Evolutionary conservation across 345 rosid genomes (phyloP).

Genomic region (Hirschfeldia incana): DNA sequence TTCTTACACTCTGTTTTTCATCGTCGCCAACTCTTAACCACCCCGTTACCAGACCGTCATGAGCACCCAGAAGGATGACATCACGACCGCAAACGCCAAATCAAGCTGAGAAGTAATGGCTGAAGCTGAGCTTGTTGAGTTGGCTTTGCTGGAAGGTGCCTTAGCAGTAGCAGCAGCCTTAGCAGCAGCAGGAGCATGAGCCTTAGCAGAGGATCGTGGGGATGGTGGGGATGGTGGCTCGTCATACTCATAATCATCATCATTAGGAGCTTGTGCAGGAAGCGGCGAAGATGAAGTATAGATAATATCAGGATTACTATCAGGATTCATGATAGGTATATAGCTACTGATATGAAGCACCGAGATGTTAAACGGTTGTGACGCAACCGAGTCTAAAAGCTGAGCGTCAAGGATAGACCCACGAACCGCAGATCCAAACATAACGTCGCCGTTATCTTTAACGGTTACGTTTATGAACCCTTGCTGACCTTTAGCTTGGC

Average conservation of each 20-base stretch:
- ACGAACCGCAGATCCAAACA: conserved; percentile 63
- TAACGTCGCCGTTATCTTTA: conserved; percentile 62
- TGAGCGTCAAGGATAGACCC: conserved; percentile 64
- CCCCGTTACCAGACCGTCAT: conserved; percentile 1
- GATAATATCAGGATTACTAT: background rate
- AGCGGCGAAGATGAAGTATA: conserved; percentile 17
- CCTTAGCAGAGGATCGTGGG: background rate
- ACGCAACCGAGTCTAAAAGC: conserved; percentile 57
- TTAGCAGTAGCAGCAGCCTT: background rate
- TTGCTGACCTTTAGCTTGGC: conserved; percentile 65
- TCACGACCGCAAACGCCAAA: conserved; percentile 8
- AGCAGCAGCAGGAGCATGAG: background rate
- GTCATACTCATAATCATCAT: background rate
- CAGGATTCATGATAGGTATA: conserved; percentile 33
- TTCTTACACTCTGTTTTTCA: conserved; percentile 8
- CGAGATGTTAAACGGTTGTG: conserved; percentile 69
- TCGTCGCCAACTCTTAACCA: conserved; percentile 2
- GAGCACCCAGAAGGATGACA: conserved; percentile 29
- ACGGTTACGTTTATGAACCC: conserved; percentile 82
- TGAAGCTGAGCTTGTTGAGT: conserved; percentile 18
- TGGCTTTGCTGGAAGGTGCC: conserved; percentile 4
- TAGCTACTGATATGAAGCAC: conserved; percentile 59
- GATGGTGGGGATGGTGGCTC: conserved; percentile 27
- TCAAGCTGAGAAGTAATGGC: background rate
- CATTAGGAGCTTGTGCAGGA: conserved; percentile 24